Percentiles rank a stretch among this genome's conserved stretches.
phyloP scores from a whole-genome alignment of 106 monocot genomes.

The Ottelia alismoides region DNA sequence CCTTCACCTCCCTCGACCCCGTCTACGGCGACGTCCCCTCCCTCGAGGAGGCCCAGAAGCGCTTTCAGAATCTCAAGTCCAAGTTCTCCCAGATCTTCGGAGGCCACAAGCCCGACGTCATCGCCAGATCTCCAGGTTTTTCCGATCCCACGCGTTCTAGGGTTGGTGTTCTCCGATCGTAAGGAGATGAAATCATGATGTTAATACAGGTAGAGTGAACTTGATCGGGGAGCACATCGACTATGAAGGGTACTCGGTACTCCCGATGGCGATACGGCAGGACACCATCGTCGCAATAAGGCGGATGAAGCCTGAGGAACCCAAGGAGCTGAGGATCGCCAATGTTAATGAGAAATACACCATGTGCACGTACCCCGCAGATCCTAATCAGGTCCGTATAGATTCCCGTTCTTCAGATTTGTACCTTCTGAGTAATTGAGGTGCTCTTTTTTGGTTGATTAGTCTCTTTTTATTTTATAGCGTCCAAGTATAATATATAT shows the following conservation, averaged over 20 bases:
- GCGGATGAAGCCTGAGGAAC: conserved; percentile 25
- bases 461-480: too few species aligned
- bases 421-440: too few species aligned
- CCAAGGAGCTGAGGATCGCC: conserved; percentile 52
- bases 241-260: conserved; percentile 97
- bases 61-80: conserved; percentile 49
- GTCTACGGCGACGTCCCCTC: conserved; percentile 66
- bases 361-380: conserved; percentile 71
- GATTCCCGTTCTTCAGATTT: too few species aligned
- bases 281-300: conserved; percentile 85
- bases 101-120: conserved; percentile 40
- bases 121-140: conserved; percentile 77
- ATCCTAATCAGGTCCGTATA: conserved; percentile 71
- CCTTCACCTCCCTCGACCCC: conserved; percentile 49
- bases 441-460: too few species aligned
- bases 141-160: neutral
- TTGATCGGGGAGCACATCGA: conserved; percentile 98
- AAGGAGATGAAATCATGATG: neutral
- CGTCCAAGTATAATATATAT: too few species aligned
- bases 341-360: conserved; percentile 88
- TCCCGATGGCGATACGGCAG: conserved; percentile 98
- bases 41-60: conserved; percentile 71
- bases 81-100: conserved; percentile 70
- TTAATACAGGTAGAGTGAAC: conserved; percentile 71
- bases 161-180: neutral